These are phyloP conservation scores for Nemania sp. DNA, from an alignment of 2,329 filamentous ascomycete species.

Conservation along the genomic window DNA sequence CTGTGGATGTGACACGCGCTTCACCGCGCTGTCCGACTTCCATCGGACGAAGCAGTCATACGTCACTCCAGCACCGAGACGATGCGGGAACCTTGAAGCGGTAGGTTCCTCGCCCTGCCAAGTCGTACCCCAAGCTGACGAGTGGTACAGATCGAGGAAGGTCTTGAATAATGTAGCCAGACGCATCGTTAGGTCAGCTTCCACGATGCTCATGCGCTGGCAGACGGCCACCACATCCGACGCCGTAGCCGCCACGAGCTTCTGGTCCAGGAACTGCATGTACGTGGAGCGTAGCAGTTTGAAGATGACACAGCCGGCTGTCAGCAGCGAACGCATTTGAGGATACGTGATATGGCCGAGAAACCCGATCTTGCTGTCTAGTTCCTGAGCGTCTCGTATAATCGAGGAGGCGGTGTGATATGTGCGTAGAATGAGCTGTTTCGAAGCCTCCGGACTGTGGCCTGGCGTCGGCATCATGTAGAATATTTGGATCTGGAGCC, in stretches of 20 bases:
- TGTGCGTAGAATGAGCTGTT: slow-evolving; percentile 51
- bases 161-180: slow-evolving; percentile 53
- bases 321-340: slow-evolving; percentile 52
- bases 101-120: slow-evolving; percentile 48
- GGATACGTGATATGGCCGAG: slow-evolving; percentile 55
- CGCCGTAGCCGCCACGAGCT: slow-evolving; percentile 16
- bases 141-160: slow-evolving; percentile 48
- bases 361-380: slow-evolving; percentile 46
- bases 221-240: slow-evolving; percentile 44
- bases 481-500: slow-evolving; percentile 58
- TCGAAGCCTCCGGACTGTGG: slow-evolving; percentile 46
- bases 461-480: slow-evolving; percentile 54
- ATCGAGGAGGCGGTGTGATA: slow-evolving; percentile 55
- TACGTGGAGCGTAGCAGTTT: slow-evolving; percentile 53
- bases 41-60: slow-evolving; percentile 56
- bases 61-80: slow-evolving; percentile 54
- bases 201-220: slow-evolving; percentile 51
- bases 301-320: slow-evolving; percentile 52
- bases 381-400: slow-evolving; percentile 48
- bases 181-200: slow-evolving; percentile 54
- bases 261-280: slow-evolving; percentile 37
- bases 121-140: slow-evolving; percentile 37
- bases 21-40: slow-evolving; percentile 40
- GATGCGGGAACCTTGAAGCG: slow-evolving; percentile 49
- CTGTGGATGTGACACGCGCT: slow-evolving; percentile 10